phyloP scores from a whole-genome alignment of 2,329 filamentous ascomycete species.

The Pseudogymnoascus sp. region DNA sequence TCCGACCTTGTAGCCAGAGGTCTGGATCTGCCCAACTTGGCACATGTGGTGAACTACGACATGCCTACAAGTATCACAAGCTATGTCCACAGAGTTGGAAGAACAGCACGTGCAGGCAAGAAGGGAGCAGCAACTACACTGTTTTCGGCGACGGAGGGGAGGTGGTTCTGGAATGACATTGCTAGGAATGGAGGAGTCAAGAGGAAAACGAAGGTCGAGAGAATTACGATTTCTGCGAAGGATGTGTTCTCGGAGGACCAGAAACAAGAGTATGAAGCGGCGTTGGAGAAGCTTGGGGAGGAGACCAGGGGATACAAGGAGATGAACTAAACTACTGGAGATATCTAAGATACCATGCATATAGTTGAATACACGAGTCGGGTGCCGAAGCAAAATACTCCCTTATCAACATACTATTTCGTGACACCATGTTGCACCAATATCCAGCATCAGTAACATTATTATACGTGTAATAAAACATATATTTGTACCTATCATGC shows the following conservation, averaged over 20 bases:
- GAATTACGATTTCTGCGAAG: slow-evolving; percentile 33
- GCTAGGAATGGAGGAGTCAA: slow-evolving; percentile 47
- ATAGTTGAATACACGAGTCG: not conserved
- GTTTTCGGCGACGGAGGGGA: slow-evolving; percentile 67
- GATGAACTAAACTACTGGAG: not conserved
- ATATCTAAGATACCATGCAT: slow-evolving; percentile 4
- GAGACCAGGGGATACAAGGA: slow-evolving; percentile 31
- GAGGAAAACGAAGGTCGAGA: slow-evolving; percentile 37
- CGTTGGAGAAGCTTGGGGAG: slow-evolving; percentile 53
- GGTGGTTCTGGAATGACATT: slow-evolving; percentile 85
- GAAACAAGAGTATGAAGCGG: slow-evolving; percentile 39
- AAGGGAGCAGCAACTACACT: slow-evolving; percentile 78
- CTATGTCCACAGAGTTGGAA: slow-evolving; percentile 87
- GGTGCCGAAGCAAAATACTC: not conserved
- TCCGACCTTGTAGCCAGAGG: slow-evolving; percentile 91
- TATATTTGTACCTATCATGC: not conserved
- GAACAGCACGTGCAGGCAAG: slow-evolving; percentile 76
- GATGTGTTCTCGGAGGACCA: slow-evolving; percentile 32
- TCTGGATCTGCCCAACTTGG: slow-evolving; percentile 70
- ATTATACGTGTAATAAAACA: not conserved
- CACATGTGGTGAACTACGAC: slow-evolving; percentile 91
- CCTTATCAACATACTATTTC: not conserved
- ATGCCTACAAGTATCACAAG: slow-evolving; percentile 70
- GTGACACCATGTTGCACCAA: not conserved
- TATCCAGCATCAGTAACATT: not conserved